A percentile compares a stretch with the other conserved stretches of the same genome.
These are phyloP conservation scores for Sporothrix luriei DNA, from an alignment of 2,329 filamentous ascomycete species.

Conservation along the genomic window DNA sequence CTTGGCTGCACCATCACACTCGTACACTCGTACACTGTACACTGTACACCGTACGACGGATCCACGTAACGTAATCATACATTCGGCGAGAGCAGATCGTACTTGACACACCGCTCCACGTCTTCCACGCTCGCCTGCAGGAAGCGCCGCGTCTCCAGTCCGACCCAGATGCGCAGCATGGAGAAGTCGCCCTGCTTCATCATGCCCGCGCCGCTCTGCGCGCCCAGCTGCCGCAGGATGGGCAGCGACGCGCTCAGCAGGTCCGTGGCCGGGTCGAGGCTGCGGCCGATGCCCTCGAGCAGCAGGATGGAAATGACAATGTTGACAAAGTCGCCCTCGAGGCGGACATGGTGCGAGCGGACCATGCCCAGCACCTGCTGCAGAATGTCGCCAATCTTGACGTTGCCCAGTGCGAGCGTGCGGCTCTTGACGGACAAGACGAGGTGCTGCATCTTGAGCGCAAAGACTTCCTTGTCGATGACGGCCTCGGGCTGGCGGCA, in stretches of 20 bases:
- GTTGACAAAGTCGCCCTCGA: slow-evolving; percentile 98
- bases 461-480: slow-evolving; percentile 85
- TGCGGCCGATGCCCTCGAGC: slow-evolving; percentile 89
- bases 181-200: slow-evolving; percentile 73
- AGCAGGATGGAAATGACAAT: slow-evolving; percentile 94
- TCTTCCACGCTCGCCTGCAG: slow-evolving; percentile 88
- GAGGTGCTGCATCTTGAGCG: slow-evolving; percentile 94
- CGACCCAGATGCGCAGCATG: slow-evolving; percentile 90
- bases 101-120: slow-evolving; percentile 87
- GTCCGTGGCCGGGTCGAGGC: slow-evolving; percentile 82
- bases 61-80: slow-evolving; percentile 53
- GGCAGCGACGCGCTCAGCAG: slow-evolving; percentile 83
- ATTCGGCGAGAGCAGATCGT: slow-evolving; percentile 85
- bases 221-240: slow-evolving; percentile 83
- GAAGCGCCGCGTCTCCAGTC: slow-evolving; percentile 84
- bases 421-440: slow-evolving; percentile 86
- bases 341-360: slow-evolving; percentile 82
- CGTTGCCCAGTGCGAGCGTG: slow-evolving; percentile 87
- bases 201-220: slow-evolving; percentile 71
- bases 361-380: slow-evolving; percentile 93
- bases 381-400: slow-evolving; percentile 94
- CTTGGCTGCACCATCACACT: background rate
- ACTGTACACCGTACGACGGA: too few relatives aligned
- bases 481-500: slow-evolving; percentile 92
- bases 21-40: background rate